Conservation (phyloP, 2,329 filamentous ascomycete genomes). For the Ceratocystis cacaofunesta region DNA sequence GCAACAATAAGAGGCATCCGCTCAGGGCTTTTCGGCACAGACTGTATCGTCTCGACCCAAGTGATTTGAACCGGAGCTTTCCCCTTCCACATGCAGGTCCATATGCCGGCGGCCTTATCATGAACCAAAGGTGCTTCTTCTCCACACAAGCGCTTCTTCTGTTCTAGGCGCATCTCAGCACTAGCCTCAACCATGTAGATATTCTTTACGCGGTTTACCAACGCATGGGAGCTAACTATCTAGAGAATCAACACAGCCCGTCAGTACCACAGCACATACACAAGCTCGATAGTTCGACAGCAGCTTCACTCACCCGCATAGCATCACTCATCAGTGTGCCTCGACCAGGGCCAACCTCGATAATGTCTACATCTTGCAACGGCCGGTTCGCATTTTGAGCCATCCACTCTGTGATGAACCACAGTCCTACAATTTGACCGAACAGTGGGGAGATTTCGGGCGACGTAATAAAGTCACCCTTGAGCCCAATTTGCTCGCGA, state of each 20-base stretch:
- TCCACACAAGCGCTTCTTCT: slow-evolving; percentile 71
- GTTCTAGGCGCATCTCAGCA: slow-evolving; percentile 56
- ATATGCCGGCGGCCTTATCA: slow-evolving; percentile 3
- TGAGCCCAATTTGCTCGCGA: slow-evolving; percentile 77
- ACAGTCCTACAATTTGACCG: slow-evolving; percentile 83
- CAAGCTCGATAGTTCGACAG: background rate
- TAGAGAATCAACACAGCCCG: slow-evolving; percentile 24
- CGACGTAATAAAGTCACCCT: slow-evolving; percentile 92
- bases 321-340: slow-evolving; percentile 97
- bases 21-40: slow-evolving; percentile 53
- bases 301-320: slow-evolving; percentile 48
- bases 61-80: slow-evolving; percentile 52
- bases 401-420: slow-evolving; percentile 95
- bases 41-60: slow-evolving; percentile 80
- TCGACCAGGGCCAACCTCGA: slow-evolving; percentile 86
- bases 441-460: slow-evolving; percentile 97
- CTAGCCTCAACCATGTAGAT: slow-evolving; percentile 95
- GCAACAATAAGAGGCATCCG: slow-evolving; percentile 78
- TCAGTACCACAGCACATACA: background rate
- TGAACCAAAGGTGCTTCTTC: slow-evolving; percentile 46
- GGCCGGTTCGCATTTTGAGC: slow-evolving; percentile 50
- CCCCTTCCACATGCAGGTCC: background rate
- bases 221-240: slow-evolving; percentile 74
- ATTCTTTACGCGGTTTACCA: slow-evolving; percentile 63
- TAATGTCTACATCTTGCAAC: slow-evolving; percentile 60